phyloP scores from a whole-genome alignment of 257 asterid genomes.

The Gynochthodes officinalis region DNA sequence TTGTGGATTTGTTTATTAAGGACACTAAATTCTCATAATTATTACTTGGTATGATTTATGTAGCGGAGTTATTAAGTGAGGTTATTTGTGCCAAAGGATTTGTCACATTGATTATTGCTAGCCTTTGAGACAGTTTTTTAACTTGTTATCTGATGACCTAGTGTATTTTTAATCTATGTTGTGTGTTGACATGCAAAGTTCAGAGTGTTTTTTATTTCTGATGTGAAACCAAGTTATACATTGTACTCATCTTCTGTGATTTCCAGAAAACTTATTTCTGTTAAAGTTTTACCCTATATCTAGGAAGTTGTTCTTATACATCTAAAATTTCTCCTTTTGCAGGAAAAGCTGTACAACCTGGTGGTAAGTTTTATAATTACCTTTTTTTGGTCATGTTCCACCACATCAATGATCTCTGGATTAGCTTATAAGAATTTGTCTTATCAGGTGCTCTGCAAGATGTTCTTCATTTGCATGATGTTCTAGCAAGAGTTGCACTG shows the following conservation, averaged over 20 bases:
- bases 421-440: conserved; percentile 32
- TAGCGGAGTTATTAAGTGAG: not conserved
- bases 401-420: not conserved
- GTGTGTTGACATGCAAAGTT: not conserved
- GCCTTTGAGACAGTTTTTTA: not conserved
- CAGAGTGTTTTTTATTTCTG: not conserved
- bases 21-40: no score
- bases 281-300: not conserved
- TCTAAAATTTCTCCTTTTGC: conserved; percentile 38
- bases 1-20: not conserved
- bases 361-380: conserved; percentile 53
- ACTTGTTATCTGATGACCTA: not conserved
- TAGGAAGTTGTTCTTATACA: not conserved
- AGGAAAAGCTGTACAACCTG: conserved; percentile 89
- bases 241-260: not conserved
- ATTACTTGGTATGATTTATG: not conserved
- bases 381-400: not conserved
- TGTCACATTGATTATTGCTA: not conserved
- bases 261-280: not conserved
- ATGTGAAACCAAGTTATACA: not conserved
- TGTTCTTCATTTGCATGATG: conserved; percentile 97
- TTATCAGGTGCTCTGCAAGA: conserved; percentile 91
- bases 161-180: conserved; percentile 1
- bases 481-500: conserved; percentile 97
- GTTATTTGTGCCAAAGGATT: not conserved